Conservation (phyloP, 768 basidiomycete species). For the Naganishia vaughanmartiniae region DNA sequence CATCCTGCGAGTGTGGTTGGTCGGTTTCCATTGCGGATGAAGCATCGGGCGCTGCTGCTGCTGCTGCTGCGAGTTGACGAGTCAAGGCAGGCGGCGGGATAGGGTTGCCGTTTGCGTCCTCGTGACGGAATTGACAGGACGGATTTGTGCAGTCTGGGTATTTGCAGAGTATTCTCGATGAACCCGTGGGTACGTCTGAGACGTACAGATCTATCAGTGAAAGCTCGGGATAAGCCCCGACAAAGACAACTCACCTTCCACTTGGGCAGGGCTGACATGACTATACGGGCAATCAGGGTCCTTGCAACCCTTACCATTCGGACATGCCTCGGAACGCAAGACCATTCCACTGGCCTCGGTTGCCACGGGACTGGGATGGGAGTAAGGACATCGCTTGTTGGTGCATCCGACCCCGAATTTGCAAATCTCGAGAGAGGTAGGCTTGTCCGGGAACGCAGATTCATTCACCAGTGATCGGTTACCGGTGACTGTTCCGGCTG, state of each 20-base stretch:
- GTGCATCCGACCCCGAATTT: constrained; percentile 89
- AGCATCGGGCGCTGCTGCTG: neutral
- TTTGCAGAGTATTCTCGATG: constrained; percentile 46
- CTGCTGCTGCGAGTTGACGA: constrained; percentile 31
- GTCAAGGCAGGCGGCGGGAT: constrained; percentile 51
- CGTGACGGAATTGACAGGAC: constrained; percentile 50
- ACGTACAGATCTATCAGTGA: neutral
- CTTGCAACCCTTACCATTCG: constrained; percentile 80
- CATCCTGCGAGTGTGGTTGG: constrained; percentile 41
- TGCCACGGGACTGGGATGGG: constrained; percentile 95
- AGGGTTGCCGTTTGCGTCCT: constrained; percentile 48
- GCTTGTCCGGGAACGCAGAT: constrained; percentile 36
- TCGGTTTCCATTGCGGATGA: constrained; percentile 34
- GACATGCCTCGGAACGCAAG: constrained; percentile 87
- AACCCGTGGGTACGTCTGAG: constrained; percentile 19
- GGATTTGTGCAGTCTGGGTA: constrained; percentile 53
- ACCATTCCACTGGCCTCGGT: constrained; percentile 93
- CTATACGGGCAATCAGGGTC: constrained; percentile 90
- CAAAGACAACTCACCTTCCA: constrained; percentile 62
- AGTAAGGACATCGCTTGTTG: constrained; percentile 81
- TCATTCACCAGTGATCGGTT: constrained; percentile 30
- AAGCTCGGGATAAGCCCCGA: constrained; percentile 3
- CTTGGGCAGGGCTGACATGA: constrained; percentile 82
- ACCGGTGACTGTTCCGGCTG: constrained; percentile 32
- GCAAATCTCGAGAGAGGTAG: constrained; percentile 62